Percentiles rank a stretch among this genome's conserved stretches.
Evolutionary conservation across 495 filamentous ascomycete genomes (phyloP).

Genomic region (Neurospora sp.): DNA sequence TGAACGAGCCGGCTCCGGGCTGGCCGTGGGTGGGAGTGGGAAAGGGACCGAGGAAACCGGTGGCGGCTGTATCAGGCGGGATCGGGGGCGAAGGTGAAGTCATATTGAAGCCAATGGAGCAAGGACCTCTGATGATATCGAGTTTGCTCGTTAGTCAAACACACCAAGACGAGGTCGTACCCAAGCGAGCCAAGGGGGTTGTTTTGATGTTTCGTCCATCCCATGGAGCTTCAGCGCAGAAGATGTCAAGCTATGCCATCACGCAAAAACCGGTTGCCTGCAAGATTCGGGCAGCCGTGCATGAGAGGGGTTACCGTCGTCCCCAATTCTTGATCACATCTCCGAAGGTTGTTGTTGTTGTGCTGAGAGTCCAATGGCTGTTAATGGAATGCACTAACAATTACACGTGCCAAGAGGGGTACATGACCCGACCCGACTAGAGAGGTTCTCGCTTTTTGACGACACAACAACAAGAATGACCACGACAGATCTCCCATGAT

Average conservation of each 20-base stretch:
- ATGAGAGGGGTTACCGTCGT: not conserved
- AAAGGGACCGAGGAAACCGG: conserved; percentile 3
- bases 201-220: not conserved
- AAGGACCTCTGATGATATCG: no score
- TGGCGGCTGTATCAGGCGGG: conserved; percentile 1
- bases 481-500: not conserved
- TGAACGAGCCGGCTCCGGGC: conserved; percentile 16
- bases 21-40: conserved; percentile 22
- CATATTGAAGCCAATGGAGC: not conserved
- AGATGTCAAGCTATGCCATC: not conserved
- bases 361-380: not conserved
- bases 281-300: not conserved
- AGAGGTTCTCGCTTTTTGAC: not conserved
- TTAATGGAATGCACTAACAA: not conserved
- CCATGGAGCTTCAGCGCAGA: not conserved
- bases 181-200: not conserved
- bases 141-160: not conserved
- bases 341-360: not conserved
- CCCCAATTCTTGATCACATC: not conserved
- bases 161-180: not conserved
- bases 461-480: not conserved
- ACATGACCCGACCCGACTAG: no score
- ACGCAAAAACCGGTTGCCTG: not conserved
- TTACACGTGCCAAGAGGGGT: not conserved
- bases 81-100: not conserved